Base-by-base conservation (phyloP, 371 early-diverging fungal genomes). In the Mortierella sp. region DNA sequence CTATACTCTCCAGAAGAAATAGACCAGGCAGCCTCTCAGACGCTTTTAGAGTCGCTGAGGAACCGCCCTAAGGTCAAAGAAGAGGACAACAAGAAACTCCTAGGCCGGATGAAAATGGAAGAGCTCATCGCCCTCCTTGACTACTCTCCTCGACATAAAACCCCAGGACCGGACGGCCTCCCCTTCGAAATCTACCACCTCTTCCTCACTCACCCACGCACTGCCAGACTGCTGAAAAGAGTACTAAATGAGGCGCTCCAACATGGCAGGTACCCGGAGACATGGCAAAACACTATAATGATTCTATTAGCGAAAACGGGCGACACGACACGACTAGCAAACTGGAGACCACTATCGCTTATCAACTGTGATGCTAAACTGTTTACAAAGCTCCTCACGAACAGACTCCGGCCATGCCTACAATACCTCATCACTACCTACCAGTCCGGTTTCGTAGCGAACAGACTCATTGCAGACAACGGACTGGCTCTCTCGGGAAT, bases 261-360 rank as follows among this genome's bases (percentile, higher is more conserved):
- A 4, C 15, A 56, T 0, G 16, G 48, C 2, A 0, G 25, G 6
- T 69, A 74, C n/a, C 82, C 81, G 6, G 1, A 7, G 0, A 64
- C 73, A 0, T 85, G 83, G 83, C 16, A 46, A 1, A 37, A 79
- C 1, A 82, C 76, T 11, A 46, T 58, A 28, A 61, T 83, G 43
- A 29, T 62, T 3, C 46, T 82, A 0, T 66, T 81, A 1, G 79
- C 60, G 67, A 84, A 82, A 60, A 82, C 81, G 62, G 82, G 84
- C 0, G 74, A 79, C 19, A 59, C 77, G 0, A n/a, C 28, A 2
- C 56, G 50, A 0, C 56, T 81, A 12, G 14, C 50, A 0, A 84
- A 75, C 57, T 76, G 74, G 72, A 19, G 80, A 1, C 76, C 81
- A 1, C 66, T 83, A 0, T 70, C 74, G 0, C 68, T 77, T 2